Percentiles rank a stretch among this genome's conserved stretches.
These are phyloP conservation scores for Chaetomiaceae sp. DNA, from an alignment of 2,329 filamentous ascomycete species.

Conservation along the genomic window DNA sequence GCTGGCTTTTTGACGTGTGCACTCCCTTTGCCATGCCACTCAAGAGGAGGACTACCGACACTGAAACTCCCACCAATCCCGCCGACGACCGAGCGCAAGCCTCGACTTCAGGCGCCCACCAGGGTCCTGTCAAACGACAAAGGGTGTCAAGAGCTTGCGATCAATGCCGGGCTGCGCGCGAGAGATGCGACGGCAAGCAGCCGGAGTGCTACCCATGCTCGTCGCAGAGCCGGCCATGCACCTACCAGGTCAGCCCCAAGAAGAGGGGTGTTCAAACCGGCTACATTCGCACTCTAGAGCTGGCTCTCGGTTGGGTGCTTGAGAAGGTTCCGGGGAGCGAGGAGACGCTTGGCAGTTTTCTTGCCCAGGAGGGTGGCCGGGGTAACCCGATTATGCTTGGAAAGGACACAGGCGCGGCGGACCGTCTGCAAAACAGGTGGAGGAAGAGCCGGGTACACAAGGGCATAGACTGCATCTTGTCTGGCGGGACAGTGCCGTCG, in stretches of 20 bases:
- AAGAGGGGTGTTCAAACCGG: constrained; percentile 76
- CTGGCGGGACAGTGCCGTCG: constrained; percentile 34
- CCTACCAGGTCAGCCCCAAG: constrained; percentile 66
- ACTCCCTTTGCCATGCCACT: constrained; percentile 31
- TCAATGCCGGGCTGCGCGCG: constrained; percentile 59
- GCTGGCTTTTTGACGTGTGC: constrained; percentile 1
- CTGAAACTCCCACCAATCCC: constrained; percentile 8
- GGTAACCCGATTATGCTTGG: constrained; percentile 43
- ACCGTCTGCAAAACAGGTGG: constrained; percentile 57
- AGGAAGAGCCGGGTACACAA: constrained; percentile 55
- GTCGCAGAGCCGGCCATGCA: constrained; percentile 57
- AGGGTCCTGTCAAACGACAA: constrained; percentile 48
- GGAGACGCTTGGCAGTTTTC: constrained; percentile 47
- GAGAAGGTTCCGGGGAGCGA: constrained; percentile 55
- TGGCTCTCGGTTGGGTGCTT: constrained; percentile 61
- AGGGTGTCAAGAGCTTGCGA: constrained; percentile 65
- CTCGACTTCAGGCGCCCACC: constrained; percentile 9
- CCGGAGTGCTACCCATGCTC: constrained; percentile 63
- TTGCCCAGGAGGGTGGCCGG: constrained; percentile 40
- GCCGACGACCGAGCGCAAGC: constrained; percentile 1
- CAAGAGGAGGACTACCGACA: constrained; percentile 32
- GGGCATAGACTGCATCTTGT: constrained; percentile 57
- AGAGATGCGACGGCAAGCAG: constrained; percentile 66
- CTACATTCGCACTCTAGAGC: constrained; percentile 67
- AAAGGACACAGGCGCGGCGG: constrained; percentile 46